Base-by-base conservation (phyloP, 2,329 filamentous ascomycete genomes). In the Phaeosphaeria sp. region DNA sequence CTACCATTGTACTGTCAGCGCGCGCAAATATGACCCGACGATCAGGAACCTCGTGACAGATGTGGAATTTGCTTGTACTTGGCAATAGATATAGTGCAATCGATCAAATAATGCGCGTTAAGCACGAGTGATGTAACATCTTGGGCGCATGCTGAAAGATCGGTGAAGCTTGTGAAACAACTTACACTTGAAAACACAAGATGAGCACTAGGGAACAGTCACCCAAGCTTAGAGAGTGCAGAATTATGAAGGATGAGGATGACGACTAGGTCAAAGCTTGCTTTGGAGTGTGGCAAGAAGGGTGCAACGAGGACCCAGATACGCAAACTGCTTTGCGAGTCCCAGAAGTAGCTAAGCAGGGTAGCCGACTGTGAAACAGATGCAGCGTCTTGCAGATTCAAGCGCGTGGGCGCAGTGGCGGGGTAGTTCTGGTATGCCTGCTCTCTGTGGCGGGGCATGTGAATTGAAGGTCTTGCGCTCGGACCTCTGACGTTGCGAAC, bases 1-100 rank as follows among this genome's bases (percentile, higher is more conserved):
- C 67, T 76, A 71, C 54, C 49, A 72, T 76, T 74, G 72, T 74
- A 69, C 57, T 55, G 42, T 70, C 55, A 70, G 64, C 56, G n/a
- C 21, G 4, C 22, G 44, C 44, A 46, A 46, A 39, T 33, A 42
- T 22, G 48, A 42, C 18, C 21, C 4, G 1, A 9, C 44, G 15
- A 46, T 23, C 15, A 44, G 10, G 21, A 21, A 44, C 9, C 15
- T 44, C 15, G 42, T 15, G n/a, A 17, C 21, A 47, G 21, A 23
- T 47, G 10, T 36, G 30, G 13, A 36, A 36, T 36, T 15, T 36
- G 30, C 11, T 36, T 13, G 30, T 36, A 13, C 25, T 36, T 36
- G 30, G 7, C 13, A 15, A 11, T 13, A 13, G 5, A 11, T 36
- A 36, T 13, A 36, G 5, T 36, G 30, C 30, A 36, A 15, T 36